Evolutionary conservation across 768 basidiomycete species (phyloP).

Genomic region (Boletus pseudo-olivaceus): DNA sequence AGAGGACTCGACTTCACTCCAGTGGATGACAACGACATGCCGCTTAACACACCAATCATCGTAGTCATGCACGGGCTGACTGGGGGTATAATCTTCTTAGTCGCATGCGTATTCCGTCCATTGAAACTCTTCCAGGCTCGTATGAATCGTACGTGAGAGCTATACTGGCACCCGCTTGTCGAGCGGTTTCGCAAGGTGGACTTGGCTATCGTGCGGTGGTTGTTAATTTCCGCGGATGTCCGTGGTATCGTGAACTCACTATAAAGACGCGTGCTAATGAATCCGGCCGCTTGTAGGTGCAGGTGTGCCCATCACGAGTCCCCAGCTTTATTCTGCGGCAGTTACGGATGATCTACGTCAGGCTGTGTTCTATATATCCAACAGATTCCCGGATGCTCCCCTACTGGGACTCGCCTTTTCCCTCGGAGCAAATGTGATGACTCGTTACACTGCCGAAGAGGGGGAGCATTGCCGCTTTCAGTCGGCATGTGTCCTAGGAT

Average conservation of each 20-base stretch:
- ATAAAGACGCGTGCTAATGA: slow-evolving; percentile 13
- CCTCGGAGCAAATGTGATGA: slow-evolving; percentile 87
- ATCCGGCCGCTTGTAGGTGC: slow-evolving; percentile 53
- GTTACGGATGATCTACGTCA: slow-evolving; percentile 87
- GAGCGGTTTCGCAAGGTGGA: slow-evolving; percentile 72
- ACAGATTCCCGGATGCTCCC: slow-evolving; percentile 72
- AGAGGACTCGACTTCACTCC: slow-evolving; percentile 35
- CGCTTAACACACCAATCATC: slow-evolving; percentile 26
- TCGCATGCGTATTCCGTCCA: not conserved
- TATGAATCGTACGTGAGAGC: slow-evolving; percentile 89
- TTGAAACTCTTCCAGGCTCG: slow-evolving; percentile 51
- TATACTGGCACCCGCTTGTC: slow-evolving; percentile 70
- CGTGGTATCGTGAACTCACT: slow-evolving; percentile 28
- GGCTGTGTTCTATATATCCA: slow-evolving; percentile 71
- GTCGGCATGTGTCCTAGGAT: slow-evolving; percentile 68
- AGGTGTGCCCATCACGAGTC: slow-evolving; percentile 76
- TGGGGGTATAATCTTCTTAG: slow-evolving; percentile 23
- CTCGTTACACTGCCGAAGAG: slow-evolving; percentile 86
- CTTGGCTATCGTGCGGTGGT: slow-evolving; percentile 88
- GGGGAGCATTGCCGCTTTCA: slow-evolving; percentile 56
- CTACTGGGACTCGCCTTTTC: slow-evolving; percentile 90
- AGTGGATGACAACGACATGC: slow-evolving; percentile 20
- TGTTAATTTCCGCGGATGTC: slow-evolving; percentile 91
- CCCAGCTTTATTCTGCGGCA: slow-evolving; percentile 83
- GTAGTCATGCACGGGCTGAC: slow-evolving; percentile 34